Conservation (phyloP, 148 eudicot species). For the Linanthus parryae region DNA sequence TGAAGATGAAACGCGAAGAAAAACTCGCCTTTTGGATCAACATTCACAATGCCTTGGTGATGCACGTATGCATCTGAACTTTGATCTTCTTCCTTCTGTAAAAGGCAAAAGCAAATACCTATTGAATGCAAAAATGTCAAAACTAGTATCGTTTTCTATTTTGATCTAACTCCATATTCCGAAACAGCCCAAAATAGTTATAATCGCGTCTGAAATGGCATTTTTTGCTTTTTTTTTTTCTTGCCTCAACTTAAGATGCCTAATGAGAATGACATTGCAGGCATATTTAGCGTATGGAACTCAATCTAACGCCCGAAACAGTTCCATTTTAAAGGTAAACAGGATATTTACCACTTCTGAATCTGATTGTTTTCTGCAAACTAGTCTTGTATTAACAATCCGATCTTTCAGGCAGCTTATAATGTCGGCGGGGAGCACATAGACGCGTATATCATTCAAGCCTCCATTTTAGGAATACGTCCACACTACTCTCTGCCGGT, state of each 20-base stretch:
- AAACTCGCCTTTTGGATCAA: slow-evolving; percentile 55
- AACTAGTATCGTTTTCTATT: not conserved
- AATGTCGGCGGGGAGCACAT: slow-evolving; percentile 45
- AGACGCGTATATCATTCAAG: slow-evolving; percentile 44
- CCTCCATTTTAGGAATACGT: slow-evolving; percentile 46
- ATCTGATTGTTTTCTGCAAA: not conserved
- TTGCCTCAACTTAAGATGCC: not conserved
- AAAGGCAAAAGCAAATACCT: not conserved
- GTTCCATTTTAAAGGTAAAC: slow-evolving; percentile 34
- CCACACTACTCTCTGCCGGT: slow-evolving; percentile 48
- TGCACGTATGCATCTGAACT: slow-evolving; percentile 35
- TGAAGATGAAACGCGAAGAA: slow-evolving; percentile 51
- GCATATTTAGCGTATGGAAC: slow-evolving; percentile 58
- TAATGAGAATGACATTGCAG: slow-evolving; percentile 26
- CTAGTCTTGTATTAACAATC: not conserved
- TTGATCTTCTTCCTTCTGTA: slow-evolving; percentile 3
- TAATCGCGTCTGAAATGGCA: no score
- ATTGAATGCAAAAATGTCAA: not conserved
- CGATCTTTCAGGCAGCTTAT: slow-evolving; percentile 43
- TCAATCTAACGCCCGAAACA: slow-evolving; percentile 24
- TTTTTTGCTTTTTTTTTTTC: not conserved
- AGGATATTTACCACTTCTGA: not conserved
- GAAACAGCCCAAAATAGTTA: no score
- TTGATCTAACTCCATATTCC: not conserved
- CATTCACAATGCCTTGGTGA: slow-evolving; percentile 51